Base-by-base conservation (phyloP, 1,284 basidiomycete genomes). In the Ganoderma lucidum region DNA sequence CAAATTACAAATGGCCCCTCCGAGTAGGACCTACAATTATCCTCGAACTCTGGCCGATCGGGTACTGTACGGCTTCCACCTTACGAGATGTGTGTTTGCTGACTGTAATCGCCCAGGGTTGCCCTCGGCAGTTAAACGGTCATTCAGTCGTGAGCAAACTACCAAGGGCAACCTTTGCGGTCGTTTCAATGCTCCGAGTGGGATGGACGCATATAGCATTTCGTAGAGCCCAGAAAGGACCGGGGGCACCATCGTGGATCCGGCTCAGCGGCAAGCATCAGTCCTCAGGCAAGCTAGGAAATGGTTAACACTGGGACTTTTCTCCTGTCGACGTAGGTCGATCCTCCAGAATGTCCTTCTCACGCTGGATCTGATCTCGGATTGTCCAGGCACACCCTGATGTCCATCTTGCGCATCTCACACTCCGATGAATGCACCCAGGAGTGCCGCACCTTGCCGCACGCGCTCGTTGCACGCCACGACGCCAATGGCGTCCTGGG, bases 311-410 rank as follows among this genome's bases (percentile, higher is more conserved):
- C 32, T 59, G 39, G n/a, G 6, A 23, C 32, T 6, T 35, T 12
- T 37, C 17, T 19, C 56, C 6, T n/a, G 56, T 35, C 4, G 19
- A 39, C 32, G 19, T 59, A 37, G 9, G 56, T 59, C 14, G 35
- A 59, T n/a, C 56, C 56, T 39, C 37, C 19, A n/a, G 56, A 35
- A 39, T 59, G 62, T 32, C 15, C 62, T 63, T 63, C 48, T 53
- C 62, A 63, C 62, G 62, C 62, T 23, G 48, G 62, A 63, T 63
- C 62, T 39, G 48, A 63, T 63, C 35, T 63, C 17, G 23, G 23
- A 5, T n/a, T 39, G 19, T 28, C n/a, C 62, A 39, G 62, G 35
- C 62, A 48, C 45, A 35, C 30, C 17, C 35, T 35, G 35, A 48
- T 28, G 23, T n/a, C 48, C 60, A 30, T 17, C 39, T 44, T 30